These are phyloP conservation scores for Coleophoma crateriformis DNA, from an alignment of 2,329 filamentous ascomycete species.

Conservation along the genomic window DNA sequence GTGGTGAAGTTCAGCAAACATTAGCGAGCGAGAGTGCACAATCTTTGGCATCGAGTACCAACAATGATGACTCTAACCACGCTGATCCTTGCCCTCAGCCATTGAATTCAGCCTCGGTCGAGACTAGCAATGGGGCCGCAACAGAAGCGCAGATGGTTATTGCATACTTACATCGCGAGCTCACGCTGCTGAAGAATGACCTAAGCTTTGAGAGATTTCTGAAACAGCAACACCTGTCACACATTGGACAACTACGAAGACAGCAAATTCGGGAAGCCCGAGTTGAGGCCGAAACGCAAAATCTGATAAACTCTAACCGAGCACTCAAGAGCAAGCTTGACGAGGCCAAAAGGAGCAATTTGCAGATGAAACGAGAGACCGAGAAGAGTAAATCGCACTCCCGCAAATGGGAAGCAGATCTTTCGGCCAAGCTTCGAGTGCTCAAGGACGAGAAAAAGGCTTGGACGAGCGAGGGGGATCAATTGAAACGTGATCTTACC, in stretches of 20 bases:
- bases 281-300: constrained; percentile 76
- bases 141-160: constrained; percentile 32
- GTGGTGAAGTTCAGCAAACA: constrained; percentile 49
- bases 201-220: constrained; percentile 79
- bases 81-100: constrained; percentile 23
- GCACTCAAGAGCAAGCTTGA: constrained; percentile 67
- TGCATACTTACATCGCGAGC: constrained; percentile 62
- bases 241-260: constrained; percentile 73
- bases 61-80: constrained; percentile 15
- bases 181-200: constrained; percentile 74
- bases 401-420: constrained; percentile 72
- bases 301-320: constrained; percentile 71
- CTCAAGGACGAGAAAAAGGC: constrained; percentile 67
- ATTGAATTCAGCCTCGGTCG: constrained; percentile 9
- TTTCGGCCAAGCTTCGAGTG: constrained; percentile 59
- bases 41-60: constrained; percentile 27
- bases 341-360: constrained; percentile 65
- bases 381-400: constrained; percentile 66
- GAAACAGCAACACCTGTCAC: constrained; percentile 76
- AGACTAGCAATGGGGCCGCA: constrained; percentile 2
- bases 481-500: constrained; percentile 52
- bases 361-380: constrained; percentile 65
- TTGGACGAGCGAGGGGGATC: constrained; percentile 52
- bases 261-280: constrained; percentile 72
- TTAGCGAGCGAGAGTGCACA: constrained; percentile 51